phyloP scores from a whole-genome alignment of 441 rosid genomes.

The Gossypium trilobum region DNA sequence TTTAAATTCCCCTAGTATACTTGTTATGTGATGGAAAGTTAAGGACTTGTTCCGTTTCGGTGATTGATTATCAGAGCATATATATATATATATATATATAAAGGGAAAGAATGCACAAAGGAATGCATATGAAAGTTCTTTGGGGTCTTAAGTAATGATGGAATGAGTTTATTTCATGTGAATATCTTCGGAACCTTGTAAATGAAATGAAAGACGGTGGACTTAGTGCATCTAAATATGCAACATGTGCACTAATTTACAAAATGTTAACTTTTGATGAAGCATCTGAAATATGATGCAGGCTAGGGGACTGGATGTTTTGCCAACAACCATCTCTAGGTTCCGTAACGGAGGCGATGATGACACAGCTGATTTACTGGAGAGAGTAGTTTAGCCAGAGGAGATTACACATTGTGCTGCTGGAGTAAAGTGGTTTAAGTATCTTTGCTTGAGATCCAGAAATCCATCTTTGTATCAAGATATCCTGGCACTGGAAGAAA shows the following conservation, averaged over 20 bases:
- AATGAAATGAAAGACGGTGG: not conserved
- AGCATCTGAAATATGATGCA: constrained; percentile 21
- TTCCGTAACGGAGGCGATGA: constrained; percentile 74
- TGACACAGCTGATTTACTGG: constrained; percentile 61
- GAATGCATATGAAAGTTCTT: not conserved
- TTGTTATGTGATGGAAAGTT: not conserved
- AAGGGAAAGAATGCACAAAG: not conserved
- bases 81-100: not conserved
- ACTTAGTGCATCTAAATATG: not conserved
- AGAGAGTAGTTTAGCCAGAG: constrained; percentile 68
- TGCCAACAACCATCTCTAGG: constrained; percentile 69
- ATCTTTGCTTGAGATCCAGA: constrained; percentile 31
- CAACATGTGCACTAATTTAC: not conserved
- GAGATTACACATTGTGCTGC: constrained; percentile 73
- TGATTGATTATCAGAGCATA: not conserved
- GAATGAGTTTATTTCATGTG: not conserved
- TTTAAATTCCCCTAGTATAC: not conserved
- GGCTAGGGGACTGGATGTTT: constrained; percentile 89
- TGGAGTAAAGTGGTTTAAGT: constrained; percentile 62
- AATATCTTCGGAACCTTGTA: not conserved
- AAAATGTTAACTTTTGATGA: constrained; percentile 5
- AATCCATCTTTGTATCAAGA: constrained; percentile 10
- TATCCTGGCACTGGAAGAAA: constrained; percentile 13
- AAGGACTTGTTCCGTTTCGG: not conserved
- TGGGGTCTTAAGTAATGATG: not conserved